phyloP scores from a whole-genome alignment of 768 basidiomycete species.

The Botryobasidium botryosum region DNA sequence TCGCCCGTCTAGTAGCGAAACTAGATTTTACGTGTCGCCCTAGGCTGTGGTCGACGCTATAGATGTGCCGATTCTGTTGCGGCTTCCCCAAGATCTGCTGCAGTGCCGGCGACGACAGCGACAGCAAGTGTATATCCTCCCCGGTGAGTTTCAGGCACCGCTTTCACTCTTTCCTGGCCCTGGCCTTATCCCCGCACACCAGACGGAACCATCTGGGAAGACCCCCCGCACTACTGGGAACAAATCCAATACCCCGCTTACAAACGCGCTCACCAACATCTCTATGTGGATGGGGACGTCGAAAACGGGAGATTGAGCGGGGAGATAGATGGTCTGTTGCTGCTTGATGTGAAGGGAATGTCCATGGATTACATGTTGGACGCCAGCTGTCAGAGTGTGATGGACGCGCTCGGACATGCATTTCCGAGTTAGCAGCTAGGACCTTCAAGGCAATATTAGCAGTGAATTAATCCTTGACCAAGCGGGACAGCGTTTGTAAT shows the following conservation, averaged over 20 bases:
- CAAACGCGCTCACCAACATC: slow-evolving; percentile 52
- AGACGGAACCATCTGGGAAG: slow-evolving; percentile 87
- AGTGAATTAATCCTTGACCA: no score
- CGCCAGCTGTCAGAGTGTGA: background rate
- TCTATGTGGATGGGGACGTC: slow-evolving; percentile 62
- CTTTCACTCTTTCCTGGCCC: slow-evolving; percentile 15
- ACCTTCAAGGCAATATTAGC: no score
- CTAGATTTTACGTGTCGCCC: background rate
- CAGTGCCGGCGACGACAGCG: slow-evolving; percentile 54
- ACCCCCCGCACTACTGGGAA: slow-evolving; percentile 83
- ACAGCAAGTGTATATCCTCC: slow-evolving; percentile 73
- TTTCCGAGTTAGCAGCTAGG: no score
- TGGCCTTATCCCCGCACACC: slow-evolving; percentile 37
- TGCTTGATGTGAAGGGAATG: slow-evolving; percentile 33
- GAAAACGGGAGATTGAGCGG: slow-evolving; percentile 42
- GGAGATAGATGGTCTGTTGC: slow-evolving; percentile 35
- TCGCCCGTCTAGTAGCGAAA: no score
- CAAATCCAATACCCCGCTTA: slow-evolving; percentile 92
- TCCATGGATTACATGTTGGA: slow-evolving; percentile 48
- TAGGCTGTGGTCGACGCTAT: slow-evolving; percentile 54
- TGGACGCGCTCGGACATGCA: no score
- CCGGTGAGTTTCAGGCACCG: slow-evolving; percentile 39
- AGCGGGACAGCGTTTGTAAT: no score
- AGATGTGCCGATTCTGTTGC: slow-evolving; percentile 67
- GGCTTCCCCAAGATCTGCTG: slow-evolving; percentile 61